Percentiles rank a stretch among this genome's conserved stretches.
Evolutionary conservation across 2,329 filamentous ascomycete genomes (phyloP).

Genomic region (Penicillium sp.): DNA sequence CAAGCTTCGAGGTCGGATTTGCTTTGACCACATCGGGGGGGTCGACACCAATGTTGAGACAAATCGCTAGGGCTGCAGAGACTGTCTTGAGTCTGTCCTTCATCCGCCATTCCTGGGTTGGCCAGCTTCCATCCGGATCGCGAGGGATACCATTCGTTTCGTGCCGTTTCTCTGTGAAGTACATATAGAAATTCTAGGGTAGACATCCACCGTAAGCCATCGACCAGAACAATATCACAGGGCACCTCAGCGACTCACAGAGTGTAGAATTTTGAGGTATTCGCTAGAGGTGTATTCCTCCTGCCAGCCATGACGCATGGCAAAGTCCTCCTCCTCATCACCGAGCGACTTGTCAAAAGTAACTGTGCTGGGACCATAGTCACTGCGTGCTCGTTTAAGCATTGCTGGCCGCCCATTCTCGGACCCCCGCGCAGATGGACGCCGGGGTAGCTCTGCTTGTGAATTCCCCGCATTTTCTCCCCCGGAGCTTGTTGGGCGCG

Average conservation of each 20-base stretch:
- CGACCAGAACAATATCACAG: neutral
- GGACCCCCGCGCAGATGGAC: conserved; percentile 27
- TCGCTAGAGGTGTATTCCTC: conserved; percentile 87
- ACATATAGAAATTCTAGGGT: conserved; percentile 93
- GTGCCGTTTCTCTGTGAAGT: conserved; percentile 96
- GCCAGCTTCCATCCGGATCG: conserved; percentile 47
- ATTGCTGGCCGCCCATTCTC: conserved; percentile 33
- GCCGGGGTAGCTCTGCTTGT: conserved; percentile 19
- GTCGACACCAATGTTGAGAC: conserved; percentile 94
- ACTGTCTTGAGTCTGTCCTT: conserved; percentile 94
- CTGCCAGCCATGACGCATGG: conserved; percentile 80
- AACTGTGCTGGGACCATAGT: conserved; percentile 43
- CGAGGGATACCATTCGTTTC: conserved; percentile 88
- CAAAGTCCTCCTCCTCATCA: conserved; percentile 48
- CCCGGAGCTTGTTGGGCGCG: conserved; percentile 30
- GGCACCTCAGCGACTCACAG: conserved; percentile 46
- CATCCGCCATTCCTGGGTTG: conserved; percentile 92
- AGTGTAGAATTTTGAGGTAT: conserved; percentile 76
- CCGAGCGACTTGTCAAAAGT: conserved; percentile 29
- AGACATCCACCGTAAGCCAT: conserved; percentile 14
- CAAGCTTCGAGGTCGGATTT: conserved; percentile 82
- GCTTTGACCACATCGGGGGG: conserved; percentile 96
- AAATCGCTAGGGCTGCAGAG: conserved; percentile 87
- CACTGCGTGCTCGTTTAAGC: conserved; percentile 48
- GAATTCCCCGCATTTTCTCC: conserved; percentile 22